Evolutionary conservation across 441 rosid species (phyloP), one percentile per base, ranked within the genome.

Genomic region (Hura crepitans): DNA sequence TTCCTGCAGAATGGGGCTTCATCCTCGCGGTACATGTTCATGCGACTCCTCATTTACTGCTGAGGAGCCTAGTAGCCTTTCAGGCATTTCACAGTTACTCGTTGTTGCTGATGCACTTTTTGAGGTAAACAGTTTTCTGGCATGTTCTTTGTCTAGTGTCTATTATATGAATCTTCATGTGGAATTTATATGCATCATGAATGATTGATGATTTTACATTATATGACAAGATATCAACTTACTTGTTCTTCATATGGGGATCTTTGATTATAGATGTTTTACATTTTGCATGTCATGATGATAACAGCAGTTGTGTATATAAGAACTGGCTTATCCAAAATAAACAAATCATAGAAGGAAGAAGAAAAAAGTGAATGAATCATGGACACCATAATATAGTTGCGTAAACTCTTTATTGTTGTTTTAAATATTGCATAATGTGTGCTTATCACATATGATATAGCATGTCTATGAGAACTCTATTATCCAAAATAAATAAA

Each of bases 31-130:
- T 57, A 62, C 79, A 55, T 88, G 93, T 74, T 83, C 85, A 30
- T 88, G 90, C 71, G 83, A 82, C 62, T 77, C 82, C 54, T 70
- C 72, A 17, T 68, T 73, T 51, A 67, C 68, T 61, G 68, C 62
- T 22, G 87, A 84, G 47, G 85, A 81, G 65, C 72, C 91, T 62
- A 74, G 70, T 74, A 74, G 80, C 65, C 83, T 71, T 61, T 69
- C 80, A 72, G 81, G 81, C 74, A 77, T 88, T 71, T 83, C 93
- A n/a, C 83, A 87, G 67, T 82, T 88, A 63, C 78, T 85, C 58
- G 75, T 88, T 85, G 86, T 88, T 49, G 84, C 91, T 31, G 93
- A 85, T 74, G 83, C 91, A 69, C 80, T 88, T 51, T 81, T 83
- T 76, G 93, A 88, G 89, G 93, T 86, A 77, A 66, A n/a, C 28